Percentiles rank a stretch among this genome's conserved stretches.
Conservation (phyloP, 306 rosid species). For the Alnus rubra region DNA sequence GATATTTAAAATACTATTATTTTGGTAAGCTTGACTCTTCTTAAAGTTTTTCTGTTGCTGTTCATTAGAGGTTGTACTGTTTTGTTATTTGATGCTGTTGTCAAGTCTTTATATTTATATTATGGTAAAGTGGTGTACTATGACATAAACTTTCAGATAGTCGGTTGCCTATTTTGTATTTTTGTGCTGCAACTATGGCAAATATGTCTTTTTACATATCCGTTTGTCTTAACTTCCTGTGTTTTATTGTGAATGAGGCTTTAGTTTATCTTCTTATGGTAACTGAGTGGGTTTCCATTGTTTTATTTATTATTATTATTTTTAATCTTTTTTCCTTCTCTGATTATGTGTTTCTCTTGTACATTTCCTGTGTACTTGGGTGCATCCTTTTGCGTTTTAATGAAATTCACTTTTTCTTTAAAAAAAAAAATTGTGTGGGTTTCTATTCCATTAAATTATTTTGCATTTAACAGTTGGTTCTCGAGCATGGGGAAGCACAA, state of each 20-base stretch:
- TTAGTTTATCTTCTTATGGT: background rate
- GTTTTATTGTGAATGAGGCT: background rate
- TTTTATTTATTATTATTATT: no score
- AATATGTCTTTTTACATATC: background rate
- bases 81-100: background rate
- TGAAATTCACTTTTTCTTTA: no score
- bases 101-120: background rate
- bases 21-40: background rate
- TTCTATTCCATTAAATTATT: constrained; percentile 10
- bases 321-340: no score
- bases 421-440: background rate
- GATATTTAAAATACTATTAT: background rate
- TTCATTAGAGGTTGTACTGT: background rate
- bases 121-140: background rate
- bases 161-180: background rate
- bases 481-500: constrained; percentile 82
- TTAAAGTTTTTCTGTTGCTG: background rate
- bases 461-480: constrained; percentile 68
- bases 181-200: background rate
- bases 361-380: no score
- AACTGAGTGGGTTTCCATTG: background rate
- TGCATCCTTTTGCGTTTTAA: no score
- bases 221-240: background rate
- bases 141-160: background rate
- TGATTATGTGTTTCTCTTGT: no score